Percentiles rank a stretch among this genome's conserved stretches.
These are phyloP conservation scores for Candida sphagnicola DNA, from an alignment of 805 yeast genomes.

Conservation along the genomic window DNA sequence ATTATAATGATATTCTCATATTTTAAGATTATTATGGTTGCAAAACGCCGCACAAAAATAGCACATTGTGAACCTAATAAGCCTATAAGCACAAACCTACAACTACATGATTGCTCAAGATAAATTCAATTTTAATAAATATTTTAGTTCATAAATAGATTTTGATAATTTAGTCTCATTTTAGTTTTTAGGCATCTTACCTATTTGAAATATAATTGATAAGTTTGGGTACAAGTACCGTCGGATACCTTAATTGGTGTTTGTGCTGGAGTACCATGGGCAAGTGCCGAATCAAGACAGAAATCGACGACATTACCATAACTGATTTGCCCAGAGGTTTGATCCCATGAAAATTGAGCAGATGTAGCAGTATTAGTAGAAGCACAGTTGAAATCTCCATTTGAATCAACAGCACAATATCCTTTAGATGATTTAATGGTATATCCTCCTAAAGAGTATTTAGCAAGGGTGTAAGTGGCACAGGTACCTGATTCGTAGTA, in stretches of 20 bases:
- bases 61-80: neutral
- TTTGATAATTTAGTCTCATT: no score
- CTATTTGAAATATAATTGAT: neutral
- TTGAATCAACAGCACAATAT: conserved; percentile 50
- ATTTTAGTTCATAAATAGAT: no score
- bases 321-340: conserved; percentile 41
- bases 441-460: conserved; percentile 71
- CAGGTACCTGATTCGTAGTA: conserved; percentile 85
- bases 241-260: conserved; percentile 45
- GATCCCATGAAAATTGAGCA: conserved; percentile 54
- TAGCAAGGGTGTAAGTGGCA: conserved; percentile 61
- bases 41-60: neutral
- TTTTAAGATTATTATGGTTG: no score
- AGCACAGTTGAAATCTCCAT: conserved; percentile 18
- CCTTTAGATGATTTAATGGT: conserved; percentile 70
- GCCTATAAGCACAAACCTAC: no score
- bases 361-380: conserved; percentile 13
- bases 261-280: conserved; percentile 36
- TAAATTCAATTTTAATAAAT: no score
- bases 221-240: conserved; percentile 8
- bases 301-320: conserved; percentile 63
- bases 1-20: no score
- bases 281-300: conserved; percentile 44
- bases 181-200: no score
- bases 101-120: no score